phyloP scores from a whole-genome alignment of 2,329 filamentous ascomycete genomes.

The Colletotrichum godetiae region DNA sequence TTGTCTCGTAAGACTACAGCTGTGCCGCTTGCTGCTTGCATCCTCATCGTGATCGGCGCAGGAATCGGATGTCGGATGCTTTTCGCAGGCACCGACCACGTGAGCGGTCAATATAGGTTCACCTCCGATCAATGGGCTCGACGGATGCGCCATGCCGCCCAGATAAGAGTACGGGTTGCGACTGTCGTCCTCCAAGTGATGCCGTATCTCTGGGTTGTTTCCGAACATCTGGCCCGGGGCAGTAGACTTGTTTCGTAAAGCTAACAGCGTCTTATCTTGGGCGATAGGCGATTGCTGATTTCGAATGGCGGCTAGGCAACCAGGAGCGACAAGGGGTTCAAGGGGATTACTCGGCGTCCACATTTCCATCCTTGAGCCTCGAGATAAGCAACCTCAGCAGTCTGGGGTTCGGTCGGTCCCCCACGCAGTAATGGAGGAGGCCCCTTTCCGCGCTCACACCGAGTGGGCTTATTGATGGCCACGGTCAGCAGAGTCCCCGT shows the following conservation, averaged over 20 bases:
- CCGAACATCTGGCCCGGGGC: neutral
- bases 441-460: neutral
- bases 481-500: neutral
- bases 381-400: conserved; percentile 20
- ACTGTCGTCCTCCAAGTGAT: neutral
- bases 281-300: neutral
- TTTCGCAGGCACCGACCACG: neutral
- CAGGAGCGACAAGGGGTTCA: neutral
- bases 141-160: neutral
- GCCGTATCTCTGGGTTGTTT: neutral
- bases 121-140: neutral
- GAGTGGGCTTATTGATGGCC: neutral
- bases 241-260: conserved; percentile 4
- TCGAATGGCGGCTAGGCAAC: neutral
- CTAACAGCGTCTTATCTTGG: conserved; percentile 4
- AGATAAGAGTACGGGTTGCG: neutral
- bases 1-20: neutral
- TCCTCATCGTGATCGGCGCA: neutral
- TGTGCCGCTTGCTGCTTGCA: neutral
- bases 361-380: neutral
- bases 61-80: neutral
- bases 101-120: conserved; percentile 12
- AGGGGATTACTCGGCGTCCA: neutral
- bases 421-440: neutral
- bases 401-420: neutral